Conservation (phyloP, 805 yeast species). For the Suhomyces emberorum region DNA sequence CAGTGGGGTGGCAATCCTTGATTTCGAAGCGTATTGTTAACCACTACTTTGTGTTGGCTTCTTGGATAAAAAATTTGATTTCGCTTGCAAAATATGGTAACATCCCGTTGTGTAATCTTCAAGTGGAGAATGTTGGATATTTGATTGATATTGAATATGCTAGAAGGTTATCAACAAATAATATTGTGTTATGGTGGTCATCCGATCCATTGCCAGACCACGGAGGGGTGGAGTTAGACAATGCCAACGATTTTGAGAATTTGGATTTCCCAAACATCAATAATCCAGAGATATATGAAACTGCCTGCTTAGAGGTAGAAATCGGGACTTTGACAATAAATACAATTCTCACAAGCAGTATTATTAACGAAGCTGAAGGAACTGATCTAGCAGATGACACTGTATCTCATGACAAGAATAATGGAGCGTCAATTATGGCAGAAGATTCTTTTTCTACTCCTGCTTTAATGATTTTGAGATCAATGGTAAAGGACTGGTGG, state of each 20-base stretch:
- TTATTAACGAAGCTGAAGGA: conserved; percentile 87
- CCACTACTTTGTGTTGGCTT: conserved; percentile 68
- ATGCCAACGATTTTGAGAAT: conserved; percentile 50
- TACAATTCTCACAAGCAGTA: conserved; percentile 78
- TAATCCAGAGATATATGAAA: conserved; percentile 73
- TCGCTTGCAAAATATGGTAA: conserved; percentile 67
- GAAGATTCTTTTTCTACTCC: conserved; percentile 80
- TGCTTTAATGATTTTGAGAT: conserved; percentile 66
- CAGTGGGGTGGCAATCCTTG: conserved; percentile 77
- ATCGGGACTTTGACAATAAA: conserved; percentile 80
- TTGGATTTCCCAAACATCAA: conserved; percentile 70
- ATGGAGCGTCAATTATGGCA: conserved; percentile 54
- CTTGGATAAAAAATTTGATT: conserved; percentile 67
- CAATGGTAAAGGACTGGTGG: conserved; percentile 89
- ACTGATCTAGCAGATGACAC: conserved; percentile 61
- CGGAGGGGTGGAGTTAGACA: conserved; percentile 76
- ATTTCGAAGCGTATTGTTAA: conserved; percentile 63
- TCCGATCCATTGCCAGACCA: conserved; percentile 73
- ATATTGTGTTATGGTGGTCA: conserved; percentile 93
- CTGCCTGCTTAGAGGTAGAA: conserved; percentile 74
- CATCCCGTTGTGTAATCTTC: conserved; percentile 83
- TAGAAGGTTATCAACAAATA: conserved; percentile 59
- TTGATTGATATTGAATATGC: conserved; percentile 87
- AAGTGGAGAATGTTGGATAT: conserved; percentile 70
- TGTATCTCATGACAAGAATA: conserved; percentile 30